Percentiles rank a stretch among this genome's conserved stretches.
Evolutionary conservation across 495 filamentous ascomycete species (phyloP).

Genomic region (Letharia lupina): DNA sequence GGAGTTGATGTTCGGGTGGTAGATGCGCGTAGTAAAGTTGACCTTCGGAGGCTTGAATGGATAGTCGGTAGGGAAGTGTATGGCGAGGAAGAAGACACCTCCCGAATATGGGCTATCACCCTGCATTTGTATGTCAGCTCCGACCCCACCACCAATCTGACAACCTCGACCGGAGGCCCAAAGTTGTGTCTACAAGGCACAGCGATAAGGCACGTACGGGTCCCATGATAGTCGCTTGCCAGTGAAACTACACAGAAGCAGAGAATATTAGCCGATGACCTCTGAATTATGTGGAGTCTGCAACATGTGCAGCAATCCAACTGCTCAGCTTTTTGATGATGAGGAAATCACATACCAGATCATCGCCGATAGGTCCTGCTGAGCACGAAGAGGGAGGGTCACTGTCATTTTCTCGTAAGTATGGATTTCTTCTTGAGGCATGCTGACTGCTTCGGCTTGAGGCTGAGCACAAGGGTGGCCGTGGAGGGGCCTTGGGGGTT

Average conservation of each 20-base stretch:
- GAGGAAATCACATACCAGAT: slow-evolving; percentile 65
- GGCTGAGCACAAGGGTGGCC: neutral
- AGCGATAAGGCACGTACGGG: slow-evolving; percentile 59
- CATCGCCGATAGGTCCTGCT: slow-evolving; percentile 91
- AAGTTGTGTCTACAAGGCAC: neutral
- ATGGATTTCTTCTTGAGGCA: neutral
- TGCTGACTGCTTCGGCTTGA: slow-evolving; percentile 2
- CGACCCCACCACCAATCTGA: neutral
- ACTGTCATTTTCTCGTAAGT: slow-evolving; percentile 39
- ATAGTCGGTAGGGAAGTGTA: slow-evolving; percentile 99
- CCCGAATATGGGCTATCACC: slow-evolving; percentile 92
- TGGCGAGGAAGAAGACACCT: slow-evolving; percentile 96
- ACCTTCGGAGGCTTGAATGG: slow-evolving; percentile 99
- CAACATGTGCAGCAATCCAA: neutral
- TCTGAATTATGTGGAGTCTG: neutral
- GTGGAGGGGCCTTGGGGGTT: neutral
- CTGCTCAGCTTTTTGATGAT: slow-evolving; percentile 9
- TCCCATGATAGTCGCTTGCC: slow-evolving; percentile 99
- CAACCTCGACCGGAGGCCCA: neutral
- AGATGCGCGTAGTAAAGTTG: slow-evolving; percentile 99
- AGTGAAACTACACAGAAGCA: slow-evolving; percentile 70
- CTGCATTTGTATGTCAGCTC: slow-evolving; percentile 34
- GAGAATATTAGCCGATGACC: slow-evolving; percentile 3
- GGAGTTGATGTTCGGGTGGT: slow-evolving; percentile 99
- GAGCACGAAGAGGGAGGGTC: slow-evolving; percentile 98